Percentiles rank a stretch among this genome's conserved stretches.
phyloP scores from a whole-genome alignment of 2,329 filamentous ascomycete genomes.

The Arthrobotrys conoides region DNA sequence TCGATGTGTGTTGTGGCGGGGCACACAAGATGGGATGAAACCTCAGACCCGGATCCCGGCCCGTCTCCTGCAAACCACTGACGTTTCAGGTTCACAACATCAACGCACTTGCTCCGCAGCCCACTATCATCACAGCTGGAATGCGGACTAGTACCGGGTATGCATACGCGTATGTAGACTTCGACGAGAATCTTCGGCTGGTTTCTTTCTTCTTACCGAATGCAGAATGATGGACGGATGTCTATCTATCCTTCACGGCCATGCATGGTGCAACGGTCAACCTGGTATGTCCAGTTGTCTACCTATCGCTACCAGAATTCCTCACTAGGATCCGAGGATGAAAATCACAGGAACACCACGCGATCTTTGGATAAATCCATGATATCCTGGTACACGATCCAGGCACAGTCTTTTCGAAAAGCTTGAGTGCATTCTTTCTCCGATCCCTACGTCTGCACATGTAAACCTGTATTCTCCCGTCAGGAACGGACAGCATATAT shows the following conservation, averaged over 20 bases:
- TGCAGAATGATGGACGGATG: slow-evolving; percentile 8
- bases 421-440: slow-evolving; percentile 39
- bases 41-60: slow-evolving; percentile 45
- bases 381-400: slow-evolving; percentile 26
- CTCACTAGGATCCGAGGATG: slow-evolving; percentile 26
- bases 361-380: slow-evolving; percentile 52
- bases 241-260: neutral
- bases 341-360: slow-evolving; percentile 26
- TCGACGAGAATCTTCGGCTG: slow-evolving; percentile 8
- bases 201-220: slow-evolving; percentile 31
- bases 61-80: slow-evolving; percentile 40
- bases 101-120: slow-evolving; percentile 15
- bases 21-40: slow-evolving; percentile 41
- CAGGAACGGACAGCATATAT: slow-evolving; percentile 13
- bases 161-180: neutral
- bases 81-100: slow-evolving; percentile 41
- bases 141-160: neutral
- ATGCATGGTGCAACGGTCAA: no score
- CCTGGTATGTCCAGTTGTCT: slow-evolving; percentile 22
- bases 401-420: slow-evolving; percentile 25
- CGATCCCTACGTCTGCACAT: slow-evolving; percentile 19
- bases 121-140: neutral
- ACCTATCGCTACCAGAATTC: slow-evolving; percentile 47
- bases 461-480: slow-evolving; percentile 22
- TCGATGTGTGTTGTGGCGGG: slow-evolving; percentile 11